Evolutionary conservation across 192 early-diverging fungal species (phyloP).

Genomic region (Backusella morwellensis): DNA sequence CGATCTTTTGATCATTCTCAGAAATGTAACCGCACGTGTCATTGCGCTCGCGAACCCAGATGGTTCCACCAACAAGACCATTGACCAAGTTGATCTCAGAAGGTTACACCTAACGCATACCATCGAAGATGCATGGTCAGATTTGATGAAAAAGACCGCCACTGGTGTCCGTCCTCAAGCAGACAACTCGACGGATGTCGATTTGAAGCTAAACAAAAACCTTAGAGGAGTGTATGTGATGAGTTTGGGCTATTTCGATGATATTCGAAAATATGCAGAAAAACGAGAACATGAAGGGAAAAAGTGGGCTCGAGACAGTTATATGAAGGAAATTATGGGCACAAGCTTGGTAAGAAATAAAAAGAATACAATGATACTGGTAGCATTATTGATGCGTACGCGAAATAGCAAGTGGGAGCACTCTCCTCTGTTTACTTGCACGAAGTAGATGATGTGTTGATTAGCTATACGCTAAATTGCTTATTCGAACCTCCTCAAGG

Average conservation of each 20-base stretch:
- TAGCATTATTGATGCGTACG: neutral
- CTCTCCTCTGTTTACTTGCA: constrained; percentile 47
- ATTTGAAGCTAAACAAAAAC: constrained; percentile 36
- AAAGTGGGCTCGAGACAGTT: constrained; percentile 36
- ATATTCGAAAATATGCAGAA: constrained; percentile 44
- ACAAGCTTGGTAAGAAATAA: constrained; percentile 42
- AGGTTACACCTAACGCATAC: neutral
- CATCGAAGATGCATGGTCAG: neutral
- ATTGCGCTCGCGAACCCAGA: neutral
- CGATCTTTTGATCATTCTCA: constrained; percentile 45
- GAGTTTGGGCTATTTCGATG: constrained; percentile 52
- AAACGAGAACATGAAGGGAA: constrained; percentile 40
- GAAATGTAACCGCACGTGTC: constrained; percentile 50
- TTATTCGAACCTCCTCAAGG: constrained; percentile 38
- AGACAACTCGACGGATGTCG: constrained; percentile 1
- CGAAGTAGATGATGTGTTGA: constrained; percentile 47
- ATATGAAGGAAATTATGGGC: constrained; percentile 56
- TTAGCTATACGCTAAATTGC: constrained; percentile 39
- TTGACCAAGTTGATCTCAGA: neutral
- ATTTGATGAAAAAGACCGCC: neutral
- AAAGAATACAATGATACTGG: neutral
- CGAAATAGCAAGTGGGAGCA: constrained; percentile 43
- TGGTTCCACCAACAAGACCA: too few species aligned
- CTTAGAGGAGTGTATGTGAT: constrained; percentile 48
- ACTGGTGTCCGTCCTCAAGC: neutral